A percentile compares a stretch with the other conserved stretches of the same genome.
Evolutionary conservation across 441 rosid species (phyloP).

Genomic region (Aquilaria agallochum): DNA sequence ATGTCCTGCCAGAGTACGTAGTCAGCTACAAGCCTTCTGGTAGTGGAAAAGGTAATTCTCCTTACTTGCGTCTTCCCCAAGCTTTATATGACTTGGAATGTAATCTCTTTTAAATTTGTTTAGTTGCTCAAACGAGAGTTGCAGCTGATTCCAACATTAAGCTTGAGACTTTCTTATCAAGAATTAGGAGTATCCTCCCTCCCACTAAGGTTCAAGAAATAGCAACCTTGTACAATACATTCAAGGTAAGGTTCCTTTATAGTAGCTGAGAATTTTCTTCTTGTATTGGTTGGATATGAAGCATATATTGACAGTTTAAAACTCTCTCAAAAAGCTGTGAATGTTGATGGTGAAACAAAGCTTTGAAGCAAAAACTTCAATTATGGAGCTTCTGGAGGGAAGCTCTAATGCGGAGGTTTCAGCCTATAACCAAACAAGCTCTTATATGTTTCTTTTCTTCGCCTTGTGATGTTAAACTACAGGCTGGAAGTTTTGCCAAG

Average conservation of each 20-base stretch:
- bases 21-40: conserved; percentile 42
- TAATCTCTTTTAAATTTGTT: not conserved
- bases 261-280: not conserved
- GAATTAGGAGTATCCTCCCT: conserved; percentile 34
- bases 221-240: conserved; percentile 19
- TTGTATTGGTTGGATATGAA: not conserved
- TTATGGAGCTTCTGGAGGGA: not conserved
- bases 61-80: not conserved
- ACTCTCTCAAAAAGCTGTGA: not conserved
- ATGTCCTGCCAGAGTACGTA: conserved; percentile 44
- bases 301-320: not conserved
- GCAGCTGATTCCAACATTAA: conserved; percentile 12
- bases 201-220: conserved; percentile 28
- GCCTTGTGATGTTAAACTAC: conserved; percentile 9
- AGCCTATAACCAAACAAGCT: too few species aligned
- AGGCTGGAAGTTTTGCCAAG: conserved; percentile 33
- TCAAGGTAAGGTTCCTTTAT: conserved; percentile 24
- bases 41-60: conserved; percentile 22
- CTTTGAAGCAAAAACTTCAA: not conserved
- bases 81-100: not conserved
- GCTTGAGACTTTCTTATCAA: conserved; percentile 27
- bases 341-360: too few species aligned
- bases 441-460: not conserved
- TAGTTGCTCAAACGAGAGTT: conserved; percentile 19
- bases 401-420: not conserved